Percentiles rank a stretch among this genome's conserved stretches.
These are phyloP conservation scores for Sugiyamaella xylanicola DNA, from an alignment of 1,139 yeast genomes.

Conservation along the genomic window DNA sequence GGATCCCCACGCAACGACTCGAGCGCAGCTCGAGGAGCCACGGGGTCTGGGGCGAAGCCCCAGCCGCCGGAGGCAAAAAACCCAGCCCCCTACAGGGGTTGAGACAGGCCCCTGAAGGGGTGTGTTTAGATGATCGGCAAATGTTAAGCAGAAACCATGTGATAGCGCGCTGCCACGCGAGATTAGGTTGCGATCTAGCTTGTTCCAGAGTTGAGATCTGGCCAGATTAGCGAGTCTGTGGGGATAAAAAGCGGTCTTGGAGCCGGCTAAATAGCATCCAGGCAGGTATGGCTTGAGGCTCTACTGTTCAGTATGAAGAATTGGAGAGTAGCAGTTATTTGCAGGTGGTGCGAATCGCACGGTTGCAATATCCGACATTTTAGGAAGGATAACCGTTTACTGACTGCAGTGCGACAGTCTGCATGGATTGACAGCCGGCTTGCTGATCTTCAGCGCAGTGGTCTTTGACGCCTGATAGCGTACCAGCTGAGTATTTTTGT, in stretches of 20 bases:
- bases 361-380: background rate
- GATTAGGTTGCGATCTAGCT: conserved; percentile 1
- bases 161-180: conserved; percentile 1
- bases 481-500: background rate
- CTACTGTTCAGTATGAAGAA: no score
- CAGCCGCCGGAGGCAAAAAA: background rate
- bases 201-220: background rate
- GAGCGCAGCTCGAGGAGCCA: background rate
- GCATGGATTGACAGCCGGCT: background rate
- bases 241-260: no score
- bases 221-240: background rate
- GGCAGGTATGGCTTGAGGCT: no score
- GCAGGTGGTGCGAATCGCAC: no score
- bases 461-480: background rate
- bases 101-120: background rate
- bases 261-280: no score
- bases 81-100: background rate
- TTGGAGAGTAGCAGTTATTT: no score
- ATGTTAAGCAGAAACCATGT: background rate
- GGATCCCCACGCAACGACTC: background rate
- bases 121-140: background rate
- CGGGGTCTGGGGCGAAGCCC: background rate
- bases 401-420: background rate
- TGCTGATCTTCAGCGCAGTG: background rate
- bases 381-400: background rate